Evolutionary conservation across 331 rosid species (phyloP).

Genomic region (Malus hybrid): DNA sequence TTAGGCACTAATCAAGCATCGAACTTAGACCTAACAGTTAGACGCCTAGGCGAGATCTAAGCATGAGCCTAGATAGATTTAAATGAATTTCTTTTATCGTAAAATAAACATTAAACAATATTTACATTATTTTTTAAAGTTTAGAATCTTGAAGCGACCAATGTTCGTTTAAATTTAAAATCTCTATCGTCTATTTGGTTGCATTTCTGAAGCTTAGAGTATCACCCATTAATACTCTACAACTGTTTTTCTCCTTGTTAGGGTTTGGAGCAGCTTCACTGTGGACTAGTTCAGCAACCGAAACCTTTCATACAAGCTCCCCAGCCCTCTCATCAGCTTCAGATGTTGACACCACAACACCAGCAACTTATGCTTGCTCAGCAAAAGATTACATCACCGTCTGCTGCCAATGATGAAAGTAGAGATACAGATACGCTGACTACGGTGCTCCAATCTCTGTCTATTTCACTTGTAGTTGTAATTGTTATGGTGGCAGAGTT

Average conservation of each 20-base stretch:
- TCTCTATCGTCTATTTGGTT: background rate
- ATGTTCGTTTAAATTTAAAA: background rate
- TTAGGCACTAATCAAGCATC: too few species aligned
- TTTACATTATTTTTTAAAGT: background rate
- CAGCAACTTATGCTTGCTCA: constrained; percentile 94
- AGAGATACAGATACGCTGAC: constrained; percentile 68
- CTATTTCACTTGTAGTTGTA: constrained; percentile 8
- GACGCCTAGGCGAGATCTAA: too few species aligned
- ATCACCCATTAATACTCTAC: background rate
- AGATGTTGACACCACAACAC: constrained; percentile 92
- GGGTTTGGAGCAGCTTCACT: constrained; percentile 93
- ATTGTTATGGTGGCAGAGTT: background rate
- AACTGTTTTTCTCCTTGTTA: constrained; percentile 20
- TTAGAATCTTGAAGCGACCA: background rate
- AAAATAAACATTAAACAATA: too few species aligned
- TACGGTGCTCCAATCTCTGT: constrained; percentile 49
- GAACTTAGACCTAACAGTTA: fast-evolving
- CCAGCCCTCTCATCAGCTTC: constrained; percentile 90
- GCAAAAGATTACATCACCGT: constrained; percentile 78
- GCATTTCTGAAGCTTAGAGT: background rate
- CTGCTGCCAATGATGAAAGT: constrained; percentile 63
- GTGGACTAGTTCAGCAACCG: constrained; percentile 84
- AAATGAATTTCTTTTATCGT: too few species aligned
- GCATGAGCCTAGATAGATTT: too few species aligned
- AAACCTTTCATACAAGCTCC: constrained; percentile 84